A percentile compares a stretch with the other conserved stretches of the same genome.
Evolutionary conservation across 345 rosid species (phyloP).

Genomic region (Linum tenue): DNA sequence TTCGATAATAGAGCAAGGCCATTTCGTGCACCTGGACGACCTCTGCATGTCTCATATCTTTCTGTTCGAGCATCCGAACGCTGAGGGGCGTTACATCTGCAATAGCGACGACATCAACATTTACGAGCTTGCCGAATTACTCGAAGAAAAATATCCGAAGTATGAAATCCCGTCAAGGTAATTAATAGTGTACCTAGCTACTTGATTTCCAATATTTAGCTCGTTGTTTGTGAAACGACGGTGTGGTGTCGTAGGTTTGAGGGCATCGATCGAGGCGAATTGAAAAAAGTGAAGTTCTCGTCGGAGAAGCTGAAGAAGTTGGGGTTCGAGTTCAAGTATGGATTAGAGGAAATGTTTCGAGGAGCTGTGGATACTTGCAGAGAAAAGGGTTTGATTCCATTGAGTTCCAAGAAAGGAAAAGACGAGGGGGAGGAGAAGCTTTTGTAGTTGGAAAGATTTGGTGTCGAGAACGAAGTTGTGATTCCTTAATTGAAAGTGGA

Average conservation of each 20-base stretch:
- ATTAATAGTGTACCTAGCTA: neutral
- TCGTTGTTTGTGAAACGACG: neutral
- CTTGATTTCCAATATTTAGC: too few relatives aligned
- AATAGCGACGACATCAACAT: slow-evolving; percentile 56
- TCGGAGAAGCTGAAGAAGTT: slow-evolving; percentile 57
- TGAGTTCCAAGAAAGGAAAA: neutral
- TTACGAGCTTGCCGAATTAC: slow-evolving; percentile 40
- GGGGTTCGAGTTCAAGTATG: slow-evolving; percentile 70
- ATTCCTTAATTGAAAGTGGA: too few relatives aligned
- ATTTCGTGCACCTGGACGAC: slow-evolving; percentile 81
- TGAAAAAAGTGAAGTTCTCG: slow-evolving; percentile 33
- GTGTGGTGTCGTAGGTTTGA: slow-evolving; percentile 34
- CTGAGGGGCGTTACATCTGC: slow-evolving; percentile 80
- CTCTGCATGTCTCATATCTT: slow-evolving; percentile 73
- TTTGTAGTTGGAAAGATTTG: too few relatives aligned
- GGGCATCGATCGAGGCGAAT: slow-evolving; percentile 42
- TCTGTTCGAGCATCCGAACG: slow-evolving; percentile 52
- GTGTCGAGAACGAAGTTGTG: too few relatives aligned
- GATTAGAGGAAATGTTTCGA: slow-evolving; percentile 58
- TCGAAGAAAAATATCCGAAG: slow-evolving; percentile 51
- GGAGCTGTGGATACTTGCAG: slow-evolving; percentile 70
- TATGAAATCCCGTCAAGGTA: slow-evolving; percentile 57
- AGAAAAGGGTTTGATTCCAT: slow-evolving; percentile 37
- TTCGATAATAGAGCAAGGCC: slow-evolving; percentile 65
- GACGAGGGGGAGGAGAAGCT: too few relatives aligned